Conservation (phyloP, 352 stramenopile species). For the Globisporangium alternatum region DNA sequence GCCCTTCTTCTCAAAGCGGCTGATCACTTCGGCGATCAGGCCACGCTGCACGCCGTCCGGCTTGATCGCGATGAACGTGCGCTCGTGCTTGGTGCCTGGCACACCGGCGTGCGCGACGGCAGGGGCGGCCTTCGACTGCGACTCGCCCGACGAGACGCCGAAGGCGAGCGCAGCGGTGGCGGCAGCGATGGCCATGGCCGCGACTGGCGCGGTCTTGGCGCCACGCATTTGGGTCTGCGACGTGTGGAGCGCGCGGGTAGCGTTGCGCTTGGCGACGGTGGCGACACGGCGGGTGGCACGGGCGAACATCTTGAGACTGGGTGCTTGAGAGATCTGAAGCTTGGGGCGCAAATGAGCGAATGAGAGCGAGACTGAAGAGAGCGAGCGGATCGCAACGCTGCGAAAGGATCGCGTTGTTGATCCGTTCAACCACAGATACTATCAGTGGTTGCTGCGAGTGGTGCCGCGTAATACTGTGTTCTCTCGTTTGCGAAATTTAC, state of each 20-base stretch:
- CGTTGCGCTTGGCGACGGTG: conserved; percentile 55
- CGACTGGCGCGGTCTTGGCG: conserved; percentile 30
- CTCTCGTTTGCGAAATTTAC: too few species aligned
- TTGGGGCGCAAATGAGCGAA: conserved; percentile 29
- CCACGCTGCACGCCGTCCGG: conserved; percentile 93
- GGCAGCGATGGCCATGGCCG: conserved; percentile 34
- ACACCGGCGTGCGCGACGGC: conserved; percentile 69
- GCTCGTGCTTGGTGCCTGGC: conserved; percentile 90
- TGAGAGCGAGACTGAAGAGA: conserved; percentile 17
- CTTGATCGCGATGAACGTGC: conserved; percentile 95
- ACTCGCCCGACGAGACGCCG: conserved; percentile 28
- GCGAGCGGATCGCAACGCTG: conserved; percentile 12
- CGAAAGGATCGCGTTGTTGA: conserved; percentile 10
- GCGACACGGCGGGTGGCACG: conserved; percentile 65
- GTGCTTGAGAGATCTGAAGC: conserved; percentile 5
- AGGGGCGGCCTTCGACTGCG: conserved; percentile 47
- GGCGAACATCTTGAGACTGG: conserved; percentile 51
- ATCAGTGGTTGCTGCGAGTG: too few species aligned
- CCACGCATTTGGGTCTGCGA: conserved; percentile 35
- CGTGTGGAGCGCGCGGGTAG: conserved; percentile 49
- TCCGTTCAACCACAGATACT: conserved; percentile 22
- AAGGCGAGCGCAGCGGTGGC: conserved; percentile 50
- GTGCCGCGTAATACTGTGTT: too few species aligned
- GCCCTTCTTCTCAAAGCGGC: conserved; percentile 94
- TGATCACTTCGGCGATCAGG: conserved; percentile 94